Conservation (phyloP, 331 rosid genomes). For the Acacia pycnantha region DNA sequence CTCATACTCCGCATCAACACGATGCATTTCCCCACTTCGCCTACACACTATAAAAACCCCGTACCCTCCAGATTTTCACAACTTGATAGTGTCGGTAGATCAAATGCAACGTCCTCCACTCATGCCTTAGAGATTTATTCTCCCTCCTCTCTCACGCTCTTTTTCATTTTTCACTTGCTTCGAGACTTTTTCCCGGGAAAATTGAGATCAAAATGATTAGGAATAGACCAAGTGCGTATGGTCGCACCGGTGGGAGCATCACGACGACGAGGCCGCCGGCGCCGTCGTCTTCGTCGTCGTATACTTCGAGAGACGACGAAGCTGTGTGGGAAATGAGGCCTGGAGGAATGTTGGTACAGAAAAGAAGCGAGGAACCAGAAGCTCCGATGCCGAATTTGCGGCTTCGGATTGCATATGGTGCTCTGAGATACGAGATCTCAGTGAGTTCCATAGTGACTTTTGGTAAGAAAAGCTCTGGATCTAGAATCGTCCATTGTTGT, state of each 20-base stretch:
- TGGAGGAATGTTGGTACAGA: conserved; percentile 88
- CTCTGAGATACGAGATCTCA: conserved; percentile 58
- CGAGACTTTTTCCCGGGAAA: conserved; percentile 28
- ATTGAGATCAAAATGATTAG: conserved; percentile 44
- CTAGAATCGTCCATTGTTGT: neutral
- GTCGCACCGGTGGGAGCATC: conserved; percentile 21
- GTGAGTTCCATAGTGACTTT: conserved; percentile 61
- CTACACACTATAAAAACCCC: conserved; percentile 17
- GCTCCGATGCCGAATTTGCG: conserved; percentile 33
- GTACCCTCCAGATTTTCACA: neutral
- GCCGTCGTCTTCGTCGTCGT: conserved; percentile 27
- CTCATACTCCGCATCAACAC: neutral
- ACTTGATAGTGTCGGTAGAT: conserved; percentile 58
- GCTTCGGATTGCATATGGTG: conserved; percentile 65
- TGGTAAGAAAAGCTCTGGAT: conserved; percentile 44
- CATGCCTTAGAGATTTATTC: neutral
- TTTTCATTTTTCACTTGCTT: neutral
- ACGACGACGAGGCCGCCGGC: neutral
- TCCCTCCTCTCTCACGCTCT: neutral
- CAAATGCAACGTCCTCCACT: neutral
- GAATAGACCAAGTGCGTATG: conserved; percentile 25
- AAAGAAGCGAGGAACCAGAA: conserved; percentile 33
- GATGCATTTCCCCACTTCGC: neutral
- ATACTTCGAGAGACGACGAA: conserved; percentile 28
- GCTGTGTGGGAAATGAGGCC: conserved; percentile 82